Base-by-base conservation (phyloP, 305 asterid species). In the Nicotiana rustica region DNA sequence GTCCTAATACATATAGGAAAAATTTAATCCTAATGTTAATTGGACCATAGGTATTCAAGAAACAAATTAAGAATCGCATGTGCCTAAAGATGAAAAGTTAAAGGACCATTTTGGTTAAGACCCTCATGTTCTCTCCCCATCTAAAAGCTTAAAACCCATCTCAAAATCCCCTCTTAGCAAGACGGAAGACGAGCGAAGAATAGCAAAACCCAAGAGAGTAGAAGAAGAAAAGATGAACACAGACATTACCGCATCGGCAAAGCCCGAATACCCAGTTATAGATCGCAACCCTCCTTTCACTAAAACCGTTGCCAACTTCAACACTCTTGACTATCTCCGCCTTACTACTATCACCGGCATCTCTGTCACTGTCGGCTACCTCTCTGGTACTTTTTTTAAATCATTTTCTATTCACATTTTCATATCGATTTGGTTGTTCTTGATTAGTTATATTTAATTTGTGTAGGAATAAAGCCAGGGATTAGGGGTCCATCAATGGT, bases 401-500 rank as follows among this genome's bases (percentile, higher is more conserved):
- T 55, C 56, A 41, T 62, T 18, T 62, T 8, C 25, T 29, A 41
- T 10, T 83, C 36, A 12, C 17, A 47, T 38, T 21, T n/a, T 17
- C 3, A 31, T 25, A 64, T 83, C 4, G 6, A 61, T 61, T 65
- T 10, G 2, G n/a, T 56, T 14, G 71, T 83, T 7, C 10, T 18
- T 59, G 29, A n/a, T 60, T 15, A 56, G n/a, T 56, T 56, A 15
- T 56, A 14, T 14, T 56, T 56, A 4, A 14, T 60, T 21, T 71
- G 69, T 76, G 68, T 89, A 95, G 99, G 99, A 79, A 92, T 92
- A 61, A 96, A 92, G 91, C 98, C 98, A 5, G 98, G 99, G 78
- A 93, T 96, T 64, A 89, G 85, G 89, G 99, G 99, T 19, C 99
- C 99, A 21, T 96, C 99, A 71, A 96, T 96, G 99, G 99, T 96